A percentile compares a stretch with the other conserved stretches of the same genome.
These are phyloP conservation scores for Gymnopus androsaceus DNA, from an alignment of 1,284 basidiomycete genomes.

Conservation along the genomic window DNA sequence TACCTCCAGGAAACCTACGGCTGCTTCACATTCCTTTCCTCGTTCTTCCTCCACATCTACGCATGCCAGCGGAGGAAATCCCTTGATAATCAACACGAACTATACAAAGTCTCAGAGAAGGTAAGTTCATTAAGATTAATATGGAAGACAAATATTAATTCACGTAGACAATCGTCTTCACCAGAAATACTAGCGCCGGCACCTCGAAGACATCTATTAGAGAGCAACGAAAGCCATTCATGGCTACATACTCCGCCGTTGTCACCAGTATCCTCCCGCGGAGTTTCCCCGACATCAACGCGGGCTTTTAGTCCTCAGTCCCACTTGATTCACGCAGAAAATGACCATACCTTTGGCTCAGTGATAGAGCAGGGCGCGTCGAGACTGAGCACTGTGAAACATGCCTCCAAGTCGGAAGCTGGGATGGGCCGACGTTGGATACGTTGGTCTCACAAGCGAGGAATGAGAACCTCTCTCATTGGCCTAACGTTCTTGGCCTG, in stretches of 20 bases:
- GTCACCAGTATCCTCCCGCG: constrained; percentile 48
- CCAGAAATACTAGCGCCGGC: constrained; percentile 57
- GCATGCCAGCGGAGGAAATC: not conserved
- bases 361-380: constrained; percentile 21
- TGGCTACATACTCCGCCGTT: constrained; percentile 50
- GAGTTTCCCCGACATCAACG: constrained; percentile 33
- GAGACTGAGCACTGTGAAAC: constrained; percentile 22
- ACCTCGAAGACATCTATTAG: constrained; percentile 56
- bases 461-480: constrained; percentile 59
- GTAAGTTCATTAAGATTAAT: not conserved
- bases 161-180: constrained; percentile 12
- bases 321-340: constrained; percentile 1
- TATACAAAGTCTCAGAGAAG: not conserved
- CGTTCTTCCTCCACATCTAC: constrained; percentile 8
- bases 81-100: constrained; percentile 1
- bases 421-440: constrained; percentile 64
- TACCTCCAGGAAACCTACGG: not conserved
- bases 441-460: constrained; percentile 74
- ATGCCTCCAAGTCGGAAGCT: constrained; percentile 33
- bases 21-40: constrained; percentile 4
- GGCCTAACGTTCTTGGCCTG: constrained; percentile 54
- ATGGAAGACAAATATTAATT: not conserved
- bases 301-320: constrained; percentile 12
- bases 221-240: constrained; percentile 49
- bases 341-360: constrained; percentile 23